A percentile compares a stretch with the other conserved stretches of the same genome.
Evolutionary conservation across 805 yeast genomes (phyloP).

Genomic region (Jamesozyma lodderae): DNA sequence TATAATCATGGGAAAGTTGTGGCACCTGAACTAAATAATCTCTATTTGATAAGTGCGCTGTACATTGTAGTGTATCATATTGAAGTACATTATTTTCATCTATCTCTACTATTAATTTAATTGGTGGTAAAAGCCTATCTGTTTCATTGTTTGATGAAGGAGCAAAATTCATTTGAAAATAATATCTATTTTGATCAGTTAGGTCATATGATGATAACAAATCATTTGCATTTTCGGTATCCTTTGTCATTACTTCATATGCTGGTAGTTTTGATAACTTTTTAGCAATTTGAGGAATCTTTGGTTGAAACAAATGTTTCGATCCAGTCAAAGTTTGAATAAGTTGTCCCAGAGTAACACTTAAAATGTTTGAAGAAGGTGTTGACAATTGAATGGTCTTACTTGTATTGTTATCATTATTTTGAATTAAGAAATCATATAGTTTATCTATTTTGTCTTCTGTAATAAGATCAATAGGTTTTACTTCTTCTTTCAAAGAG

Average conservation of each 20-base stretch:
- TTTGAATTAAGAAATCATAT: slow-evolving; percentile 9
- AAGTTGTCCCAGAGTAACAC: slow-evolving; percentile 24
- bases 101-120: slow-evolving; percentile 27
- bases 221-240: slow-evolving; percentile 3
- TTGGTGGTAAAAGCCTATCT: slow-evolving; percentile 3
- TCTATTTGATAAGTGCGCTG: slow-evolving; percentile 16
- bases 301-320: slow-evolving; percentile 18
- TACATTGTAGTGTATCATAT: slow-evolving; percentile 16
- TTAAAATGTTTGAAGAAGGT: slow-evolving; percentile 10
- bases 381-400: neutral
- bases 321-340: slow-evolving; percentile 3
- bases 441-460: slow-evolving; percentile 14
- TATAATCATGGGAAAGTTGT: slow-evolving; percentile 19
- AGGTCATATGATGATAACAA: slow-evolving; percentile 10
- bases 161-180: slow-evolving; percentile 21
- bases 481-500: neutral
- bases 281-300: slow-evolving; percentile 16
- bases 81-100: slow-evolving; percentile 23
- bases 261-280: slow-evolving; percentile 19
- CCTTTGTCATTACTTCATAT: slow-evolving; percentile 6
- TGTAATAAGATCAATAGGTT: neutral
- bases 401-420: neutral
- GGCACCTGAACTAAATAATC: slow-evolving; percentile 21
- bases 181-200: slow-evolving; percentile 26
- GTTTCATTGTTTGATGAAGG: slow-evolving; percentile 9